Evolutionary conservation across 305 asterid genomes (phyloP), one percentile per base, ranked within the genome.

Genomic region (Fraxinus angustifolia): DNA sequence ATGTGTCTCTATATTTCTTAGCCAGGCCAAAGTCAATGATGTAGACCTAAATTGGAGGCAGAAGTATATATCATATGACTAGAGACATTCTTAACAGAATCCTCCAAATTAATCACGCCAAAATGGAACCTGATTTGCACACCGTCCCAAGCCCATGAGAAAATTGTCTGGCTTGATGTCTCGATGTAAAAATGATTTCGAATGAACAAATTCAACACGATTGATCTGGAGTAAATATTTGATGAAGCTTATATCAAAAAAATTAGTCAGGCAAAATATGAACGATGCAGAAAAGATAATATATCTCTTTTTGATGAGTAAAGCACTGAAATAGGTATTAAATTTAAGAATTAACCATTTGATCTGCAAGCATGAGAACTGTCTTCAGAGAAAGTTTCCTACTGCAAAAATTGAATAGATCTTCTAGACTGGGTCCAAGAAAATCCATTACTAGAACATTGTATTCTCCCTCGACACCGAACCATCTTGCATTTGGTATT

Each of bases 91-190:
- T 36, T 19, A 68, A 31, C 31, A 74, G 68, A 35, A 42, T 12
- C 7, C 56, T 56, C 76, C 71, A 78, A 78, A 70, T 23, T 36
- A 76, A 81, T 68, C 28, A 83, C 16, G 23, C 21, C 79, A 30
- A 76, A 76, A 42, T 53, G 7, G 75, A 77, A 95, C 99, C 97
- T 95, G 99, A 80, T 93, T 91, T 78, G 98, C 98, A 83, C 98
- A 98, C 68, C 97, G 83, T 80, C 97, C 97, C 90, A 93, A 88
- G 36, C 99, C 99, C 99, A 95, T 95, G 76, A 95, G 99, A 82
- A 95, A 95, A 86, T 95, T 95, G 88, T 95, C 99, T 14, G 99
- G 98, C 88, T 95, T 93, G 86, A 93, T 93, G 87, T 95, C 99
- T 75, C 99, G 93, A 83, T 95, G 99, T 77, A 95, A 87, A 91